phyloP scores from a whole-genome alignment of 306 rosid species.

The Mimosa bimucronata region DNA sequence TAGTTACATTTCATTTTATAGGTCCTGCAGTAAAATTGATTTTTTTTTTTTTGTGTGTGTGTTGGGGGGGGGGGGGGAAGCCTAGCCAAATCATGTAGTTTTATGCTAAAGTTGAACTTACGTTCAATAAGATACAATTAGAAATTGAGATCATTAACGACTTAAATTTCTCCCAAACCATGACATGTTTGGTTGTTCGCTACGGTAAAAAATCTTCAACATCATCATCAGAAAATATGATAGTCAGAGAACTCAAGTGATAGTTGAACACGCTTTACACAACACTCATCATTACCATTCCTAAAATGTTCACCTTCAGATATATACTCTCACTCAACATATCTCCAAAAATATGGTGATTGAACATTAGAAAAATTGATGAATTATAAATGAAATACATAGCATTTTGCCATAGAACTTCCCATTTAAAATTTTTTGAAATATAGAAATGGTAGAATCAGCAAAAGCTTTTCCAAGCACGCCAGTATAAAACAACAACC shows the following conservation, averaged over 20 bases:
- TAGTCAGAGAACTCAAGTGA: neutral
- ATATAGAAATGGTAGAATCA: constrained; percentile 1
- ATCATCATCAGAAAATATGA: constrained; percentile 12
- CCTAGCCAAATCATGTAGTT: neutral
- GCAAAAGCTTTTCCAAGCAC: neutral
- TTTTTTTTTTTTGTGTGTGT: no score
- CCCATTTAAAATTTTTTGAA: constrained; percentile 10
- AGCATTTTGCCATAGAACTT: neutral
- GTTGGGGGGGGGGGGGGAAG: constrained; percentile 12
- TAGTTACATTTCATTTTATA: neutral
- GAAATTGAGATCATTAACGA: constrained; percentile 9
- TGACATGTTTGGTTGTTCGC: constrained; percentile 16
- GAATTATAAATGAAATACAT: neutral
- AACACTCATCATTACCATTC: constrained; percentile 14
- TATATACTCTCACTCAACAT: constrained; percentile 17
- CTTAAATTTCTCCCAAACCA: constrained; percentile 17
- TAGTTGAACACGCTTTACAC: constrained; percentile 3
- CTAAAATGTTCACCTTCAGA: neutral
- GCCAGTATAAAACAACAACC: constrained; percentile 5
- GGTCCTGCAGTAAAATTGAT: neutral
- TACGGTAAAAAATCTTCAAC: constrained; percentile 12
- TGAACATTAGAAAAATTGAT: constrained; percentile 3
- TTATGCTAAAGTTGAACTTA: neutral
- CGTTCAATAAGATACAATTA: constrained; percentile 6
- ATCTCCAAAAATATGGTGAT: neutral